These are phyloP conservation scores for Ustilago nuda DNA, from an alignment of 1,284 basidiomycete genomes.

Conservation along the genomic window DNA sequence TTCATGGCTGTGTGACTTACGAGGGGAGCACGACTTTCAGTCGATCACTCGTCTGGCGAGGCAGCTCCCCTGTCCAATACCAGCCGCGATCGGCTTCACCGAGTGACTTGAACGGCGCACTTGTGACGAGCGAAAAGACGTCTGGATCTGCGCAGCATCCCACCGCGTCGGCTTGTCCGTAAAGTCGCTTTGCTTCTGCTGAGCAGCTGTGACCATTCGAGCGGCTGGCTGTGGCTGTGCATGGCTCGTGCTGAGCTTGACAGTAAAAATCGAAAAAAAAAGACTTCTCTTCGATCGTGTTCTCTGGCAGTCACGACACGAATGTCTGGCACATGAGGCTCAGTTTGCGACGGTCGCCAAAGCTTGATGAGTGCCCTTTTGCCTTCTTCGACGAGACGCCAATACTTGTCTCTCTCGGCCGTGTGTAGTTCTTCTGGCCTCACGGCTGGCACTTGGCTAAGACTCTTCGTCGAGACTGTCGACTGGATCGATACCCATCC, in stretches of 20 bases:
- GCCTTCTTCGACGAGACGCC: slow-evolving; percentile 29
- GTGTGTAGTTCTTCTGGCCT: slow-evolving; percentile 26
- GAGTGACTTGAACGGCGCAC: slow-evolving; percentile 28
- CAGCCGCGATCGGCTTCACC: slow-evolving; percentile 18
- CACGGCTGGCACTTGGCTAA: neutral
- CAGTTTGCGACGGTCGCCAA: slow-evolving; percentile 15
- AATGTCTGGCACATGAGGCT: slow-evolving; percentile 14
- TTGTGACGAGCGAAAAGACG: slow-evolving; percentile 30
- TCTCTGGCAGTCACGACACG: slow-evolving; percentile 40
- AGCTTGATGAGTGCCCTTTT: slow-evolving; percentile 27
- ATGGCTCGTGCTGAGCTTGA: slow-evolving; percentile 29
- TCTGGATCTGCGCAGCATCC: slow-evolving; percentile 45
- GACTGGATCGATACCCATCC: neutral
- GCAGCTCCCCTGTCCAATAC: slow-evolving; percentile 39
- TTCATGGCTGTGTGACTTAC: neutral
- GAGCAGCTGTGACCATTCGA: neutral
- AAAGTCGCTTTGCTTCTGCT: neutral
- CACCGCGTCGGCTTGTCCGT: slow-evolving; percentile 11
- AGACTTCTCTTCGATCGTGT: slow-evolving; percentile 43
- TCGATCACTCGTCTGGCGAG: slow-evolving; percentile 23
- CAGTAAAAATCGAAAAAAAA: slow-evolving; percentile 43
- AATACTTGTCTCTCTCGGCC: slow-evolving; percentile 33
- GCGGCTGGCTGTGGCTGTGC: neutral
- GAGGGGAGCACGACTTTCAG: slow-evolving; percentile 11
- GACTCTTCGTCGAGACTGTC: neutral